These are phyloP conservation scores for Sporothrix mexicana DNA, from an alignment of 2,329 filamentous ascomycete species.

Conservation along the genomic window DNA sequence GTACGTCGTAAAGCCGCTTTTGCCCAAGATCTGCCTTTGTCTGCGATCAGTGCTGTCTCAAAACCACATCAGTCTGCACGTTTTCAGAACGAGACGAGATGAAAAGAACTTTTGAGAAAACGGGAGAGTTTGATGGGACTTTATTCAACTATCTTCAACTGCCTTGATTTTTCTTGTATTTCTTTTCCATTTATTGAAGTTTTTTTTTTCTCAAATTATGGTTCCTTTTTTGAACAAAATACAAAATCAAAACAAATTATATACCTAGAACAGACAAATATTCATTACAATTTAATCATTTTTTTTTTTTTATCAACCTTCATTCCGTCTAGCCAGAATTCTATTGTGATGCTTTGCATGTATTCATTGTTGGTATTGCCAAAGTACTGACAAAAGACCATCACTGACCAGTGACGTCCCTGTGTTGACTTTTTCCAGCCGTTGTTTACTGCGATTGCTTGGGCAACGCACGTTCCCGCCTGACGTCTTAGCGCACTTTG, in stretches of 20 bases:
- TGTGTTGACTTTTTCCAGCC: slow-evolving; percentile 20
- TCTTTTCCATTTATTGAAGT: background rate
- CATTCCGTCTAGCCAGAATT: too few species aligned
- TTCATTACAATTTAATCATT: too few species aligned
- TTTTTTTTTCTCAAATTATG: too few species aligned
- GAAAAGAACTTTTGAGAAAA: background rate
- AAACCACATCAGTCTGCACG: background rate
- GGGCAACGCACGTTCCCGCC: slow-evolving; percentile 21
- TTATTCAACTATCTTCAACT: background rate
- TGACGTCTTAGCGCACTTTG: slow-evolving; percentile 10
- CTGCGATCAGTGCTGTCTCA: background rate
- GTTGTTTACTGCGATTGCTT: slow-evolving; percentile 30
- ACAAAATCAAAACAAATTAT: too few species aligned
- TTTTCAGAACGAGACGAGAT: background rate
- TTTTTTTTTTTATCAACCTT: too few species aligned
- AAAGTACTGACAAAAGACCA: too few species aligned
- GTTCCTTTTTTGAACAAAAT: too few species aligned
- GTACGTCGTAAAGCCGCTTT: slow-evolving; percentile 13
- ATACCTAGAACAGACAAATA: too few species aligned
- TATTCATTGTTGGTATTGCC: too few species aligned
- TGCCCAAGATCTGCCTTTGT: background rate
- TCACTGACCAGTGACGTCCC: background rate
- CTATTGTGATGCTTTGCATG: too few species aligned
- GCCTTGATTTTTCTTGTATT: background rate
- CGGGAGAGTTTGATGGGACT: background rate